A percentile compares a stretch with the other conserved stretches of the same genome.
Conservation (phyloP, 768 basidiomycete species). For the Tylopilus plumbeoviolaceoides region DNA sequence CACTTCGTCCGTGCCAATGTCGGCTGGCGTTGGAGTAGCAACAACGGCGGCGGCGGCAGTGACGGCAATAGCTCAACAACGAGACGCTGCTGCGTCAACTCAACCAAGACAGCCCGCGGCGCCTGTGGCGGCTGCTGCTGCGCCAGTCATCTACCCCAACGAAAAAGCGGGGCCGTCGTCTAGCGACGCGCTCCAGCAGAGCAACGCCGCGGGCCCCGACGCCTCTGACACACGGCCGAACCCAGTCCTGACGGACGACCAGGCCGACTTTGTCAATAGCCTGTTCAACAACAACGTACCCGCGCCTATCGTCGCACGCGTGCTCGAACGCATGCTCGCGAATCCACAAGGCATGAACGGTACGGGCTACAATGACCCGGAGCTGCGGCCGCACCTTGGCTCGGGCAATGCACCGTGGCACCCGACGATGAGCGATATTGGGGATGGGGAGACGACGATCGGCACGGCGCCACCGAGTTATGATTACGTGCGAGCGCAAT, state of each 20-base stretch:
- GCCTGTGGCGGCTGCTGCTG: neutral
- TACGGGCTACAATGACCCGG: constrained; percentile 10
- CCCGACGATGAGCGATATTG: constrained; percentile 38
- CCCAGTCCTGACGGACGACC: constrained; percentile 15
- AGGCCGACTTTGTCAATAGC: constrained; percentile 25
- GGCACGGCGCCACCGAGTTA: constrained; percentile 25
- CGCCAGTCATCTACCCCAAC: constrained; percentile 1
- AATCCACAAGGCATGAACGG: constrained; percentile 14
- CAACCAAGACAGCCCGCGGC: too few relatives aligned
- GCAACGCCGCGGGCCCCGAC: neutral
- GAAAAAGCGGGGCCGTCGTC: constrained; percentile 11
- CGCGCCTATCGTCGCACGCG: constrained; percentile 22
- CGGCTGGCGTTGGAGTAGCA: neutral
- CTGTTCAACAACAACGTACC: constrained; percentile 26
- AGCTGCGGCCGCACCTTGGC: constrained; percentile 5
- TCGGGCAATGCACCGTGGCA: constrained; percentile 22
- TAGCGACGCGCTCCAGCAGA: neutral
- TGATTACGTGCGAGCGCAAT: constrained; percentile 14
- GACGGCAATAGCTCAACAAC: neutral
- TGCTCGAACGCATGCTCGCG: constrained; percentile 26
- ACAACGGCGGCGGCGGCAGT: neutral
- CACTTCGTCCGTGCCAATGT: neutral
- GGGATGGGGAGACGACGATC: constrained; percentile 28
- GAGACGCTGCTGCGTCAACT: neutral
- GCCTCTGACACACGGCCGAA: neutral